Evolutionary conservation across 2,329 filamentous ascomycete species (phyloP), one percentile per base, ranked within the genome.

Genomic region (Acarospora socialis): DNA sequence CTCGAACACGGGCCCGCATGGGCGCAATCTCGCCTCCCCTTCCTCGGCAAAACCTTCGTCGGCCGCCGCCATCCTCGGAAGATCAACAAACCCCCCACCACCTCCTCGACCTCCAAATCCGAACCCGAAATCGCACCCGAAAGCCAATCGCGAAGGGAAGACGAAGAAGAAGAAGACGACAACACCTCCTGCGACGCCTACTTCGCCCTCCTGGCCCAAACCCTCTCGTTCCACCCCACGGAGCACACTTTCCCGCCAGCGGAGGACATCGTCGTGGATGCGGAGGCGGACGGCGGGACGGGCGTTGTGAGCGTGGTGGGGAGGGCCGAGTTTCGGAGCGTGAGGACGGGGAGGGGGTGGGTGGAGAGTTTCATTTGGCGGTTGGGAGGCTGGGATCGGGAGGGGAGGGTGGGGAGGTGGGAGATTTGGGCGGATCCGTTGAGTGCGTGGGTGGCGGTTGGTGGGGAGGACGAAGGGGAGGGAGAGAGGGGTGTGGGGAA

Each of bases 381-480:
- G 28, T 48, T 60, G 26, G 54, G 56, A 41, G 53, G 35, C 5
- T 60, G 57, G 37, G 53, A 60, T 43, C 43, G 43, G 5, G 38
- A 52, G 12, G 54, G 53, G 0, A 54, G 39, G 43, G 53, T 60
- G 37, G 56, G 54, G 17, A 47, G 53, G 41, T 59, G 55, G 54
- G 55, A 61, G 43, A 56, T 60, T 30, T 61, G 57, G 56, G 56
- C 54, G 9, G 57, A 61, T 48, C 54, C 54, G 8, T 40, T 59
- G 34, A 57, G 53, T 38, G 57, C 57, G 20, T 60, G 55, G 56
- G 46, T 50, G 16, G 57, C 55, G 27, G 34, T 54, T 51, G 39
- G 47, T 42, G 44, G 34, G 7, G 30, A 38, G 20, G 30, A 42
- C 18, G 28, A 7, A 18, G 32, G 14, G 7, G 7, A 3, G n/a